Evolutionary conservation across 345 rosid genomes (phyloP).

Genomic region (Gossypium stocksii): DNA sequence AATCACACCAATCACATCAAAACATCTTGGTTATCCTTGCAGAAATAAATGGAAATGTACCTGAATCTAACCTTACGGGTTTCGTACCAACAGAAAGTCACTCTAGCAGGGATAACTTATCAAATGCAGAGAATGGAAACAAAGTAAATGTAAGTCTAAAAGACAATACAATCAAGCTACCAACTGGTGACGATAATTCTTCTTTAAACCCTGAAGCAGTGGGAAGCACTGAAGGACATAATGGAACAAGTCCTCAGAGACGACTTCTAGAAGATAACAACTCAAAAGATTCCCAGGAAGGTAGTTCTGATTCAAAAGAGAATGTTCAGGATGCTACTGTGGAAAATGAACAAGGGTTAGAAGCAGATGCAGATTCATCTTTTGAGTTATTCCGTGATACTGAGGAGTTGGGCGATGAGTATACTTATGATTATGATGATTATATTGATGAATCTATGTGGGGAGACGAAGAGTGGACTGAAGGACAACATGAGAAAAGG

Average conservation of each 20-base stretch:
- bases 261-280: slow-evolving; percentile 68
- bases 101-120: slow-evolving; percentile 23
- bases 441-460: slow-evolving; percentile 81
- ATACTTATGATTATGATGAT: slow-evolving; percentile 90
- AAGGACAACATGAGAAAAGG: slow-evolving; percentile 69
- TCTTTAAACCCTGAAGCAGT: slow-evolving; percentile 13
- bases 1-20: slow-evolving; percentile 16
- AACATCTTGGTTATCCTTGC: slow-evolving; percentile 30
- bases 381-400: slow-evolving; percentile 85
- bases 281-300: slow-evolving; percentile 42
- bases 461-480: slow-evolving; percentile 98
- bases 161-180: slow-evolving; percentile 37
- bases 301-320: slow-evolving; percentile 47
- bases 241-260: slow-evolving; percentile 52
- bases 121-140: slow-evolving; percentile 36
- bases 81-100: neutral
- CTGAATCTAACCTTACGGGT: slow-evolving; percentile 39
- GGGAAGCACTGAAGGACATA: slow-evolving; percentile 28
- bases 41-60: slow-evolving; percentile 47
- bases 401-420: slow-evolving; percentile 90
- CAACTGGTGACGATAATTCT: slow-evolving; percentile 35
- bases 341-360: slow-evolving; percentile 75
- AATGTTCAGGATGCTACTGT: slow-evolving; percentile 59
- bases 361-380: slow-evolving; percentile 85
- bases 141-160: slow-evolving; percentile 31